Conservation (phyloP, 345 rosid species). For the Pistacia vera region DNA sequence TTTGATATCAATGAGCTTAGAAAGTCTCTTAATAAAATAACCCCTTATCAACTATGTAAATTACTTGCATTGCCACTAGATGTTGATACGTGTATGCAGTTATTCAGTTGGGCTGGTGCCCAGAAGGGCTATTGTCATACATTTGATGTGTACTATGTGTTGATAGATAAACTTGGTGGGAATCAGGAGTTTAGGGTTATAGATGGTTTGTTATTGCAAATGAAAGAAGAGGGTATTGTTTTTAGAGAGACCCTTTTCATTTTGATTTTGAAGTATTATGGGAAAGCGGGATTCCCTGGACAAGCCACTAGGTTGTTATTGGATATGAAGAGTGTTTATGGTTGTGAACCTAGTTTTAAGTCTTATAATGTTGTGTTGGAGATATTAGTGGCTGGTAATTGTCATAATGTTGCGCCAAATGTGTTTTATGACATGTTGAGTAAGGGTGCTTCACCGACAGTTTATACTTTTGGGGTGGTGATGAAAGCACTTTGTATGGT, state of each 20-base stretch:
- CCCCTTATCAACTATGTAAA: conserved; percentile 62
- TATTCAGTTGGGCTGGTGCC: conserved; percentile 66
- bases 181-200: conserved; percentile 59
- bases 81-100: conserved; percentile 57
- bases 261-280: conserved; percentile 73
- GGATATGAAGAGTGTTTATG: conserved; percentile 67
- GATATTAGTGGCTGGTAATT: conserved; percentile 54
- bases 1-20: conserved; percentile 70
- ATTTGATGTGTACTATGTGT: conserved; percentile 55
- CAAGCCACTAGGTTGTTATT: conserved; percentile 73
- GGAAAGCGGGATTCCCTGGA: conserved; percentile 69
- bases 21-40: conserved; percentile 44
- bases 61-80: conserved; percentile 73
- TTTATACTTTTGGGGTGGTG: conserved; percentile 69
- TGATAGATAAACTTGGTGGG: conserved; percentile 74
- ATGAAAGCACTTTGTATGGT: conserved; percentile 75
- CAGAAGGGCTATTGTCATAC: conserved; percentile 73
- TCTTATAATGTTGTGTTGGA: conserved; percentile 78
- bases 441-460: conserved; percentile 64
- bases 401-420: conserved; percentile 67
- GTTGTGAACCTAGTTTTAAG: conserved; percentile 62
- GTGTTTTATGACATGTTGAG: conserved; percentile 85
- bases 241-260: conserved; percentile 72
- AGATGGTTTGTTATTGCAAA: conserved; percentile 63
- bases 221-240: conserved; percentile 74